Conservation (phyloP, 805 yeast species). For the Danielia oregonensis region DNA sequence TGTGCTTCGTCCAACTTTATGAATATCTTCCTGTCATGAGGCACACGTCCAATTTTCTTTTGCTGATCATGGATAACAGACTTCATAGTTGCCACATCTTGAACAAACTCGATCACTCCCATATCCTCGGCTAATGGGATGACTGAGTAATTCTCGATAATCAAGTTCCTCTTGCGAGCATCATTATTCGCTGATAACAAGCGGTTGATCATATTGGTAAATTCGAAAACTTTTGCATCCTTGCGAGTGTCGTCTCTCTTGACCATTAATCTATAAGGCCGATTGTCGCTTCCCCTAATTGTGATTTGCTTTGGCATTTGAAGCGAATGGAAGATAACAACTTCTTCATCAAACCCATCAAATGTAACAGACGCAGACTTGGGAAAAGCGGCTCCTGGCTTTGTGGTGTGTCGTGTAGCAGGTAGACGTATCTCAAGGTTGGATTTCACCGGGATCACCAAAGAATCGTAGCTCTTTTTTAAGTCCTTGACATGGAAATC, state of each 20-base stretch:
- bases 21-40: slow-evolving; percentile 25
- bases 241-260: slow-evolving; percentile 92
- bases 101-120: slow-evolving; percentile 85
- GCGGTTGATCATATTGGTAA: slow-evolving; percentile 81
- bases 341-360: slow-evolving; percentile 60
- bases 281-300: slow-evolving; percentile 75
- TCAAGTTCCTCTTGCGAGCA: slow-evolving; percentile 66
- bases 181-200: slow-evolving; percentile 63
- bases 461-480: slow-evolving; percentile 29
- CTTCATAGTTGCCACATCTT: slow-evolving; percentile 68
- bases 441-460: slow-evolving; percentile 72
- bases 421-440: slow-evolving; percentile 71
- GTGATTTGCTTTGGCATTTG: slow-evolving; percentile 82
- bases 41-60: slow-evolving; percentile 19
- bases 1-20: slow-evolving; percentile 31
- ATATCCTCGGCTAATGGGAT: slow-evolving; percentile 80
- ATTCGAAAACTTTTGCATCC: slow-evolving; percentile 91
- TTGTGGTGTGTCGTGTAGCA: slow-evolving; percentile 36
- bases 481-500: slow-evolving; percentile 39
- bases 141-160: slow-evolving; percentile 81
- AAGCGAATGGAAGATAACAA: slow-evolving; percentile 71
- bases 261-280: slow-evolving; percentile 69
- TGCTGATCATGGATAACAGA: slow-evolving; percentile 41
- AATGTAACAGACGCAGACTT: slow-evolving; percentile 46
- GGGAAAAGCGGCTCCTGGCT: slow-evolving; percentile 43